These are phyloP conservation scores for Striga hermonthica DNA, from an alignment of 305 asterid genomes.

Conservation along the genomic window DNA sequence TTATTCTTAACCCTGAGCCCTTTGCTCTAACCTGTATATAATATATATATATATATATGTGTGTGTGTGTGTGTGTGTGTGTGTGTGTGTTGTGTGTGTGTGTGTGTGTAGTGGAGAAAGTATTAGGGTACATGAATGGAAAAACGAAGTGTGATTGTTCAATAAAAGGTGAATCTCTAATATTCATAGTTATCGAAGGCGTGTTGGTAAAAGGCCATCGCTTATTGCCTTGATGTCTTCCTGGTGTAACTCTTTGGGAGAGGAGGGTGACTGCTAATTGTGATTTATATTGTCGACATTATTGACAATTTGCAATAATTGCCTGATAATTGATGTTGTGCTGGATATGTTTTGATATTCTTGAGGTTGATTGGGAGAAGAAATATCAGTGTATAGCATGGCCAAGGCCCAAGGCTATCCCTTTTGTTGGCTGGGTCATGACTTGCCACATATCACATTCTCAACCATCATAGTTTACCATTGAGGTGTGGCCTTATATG, in stretches of 20 bases:
- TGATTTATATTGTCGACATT: not conserved
- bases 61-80: too few species aligned
- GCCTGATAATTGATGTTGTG: not conserved
- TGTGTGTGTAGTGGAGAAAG: too few species aligned
- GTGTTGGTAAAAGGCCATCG: not conserved
- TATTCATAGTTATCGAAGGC: not conserved
- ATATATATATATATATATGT: too few species aligned
- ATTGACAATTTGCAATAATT: not conserved
- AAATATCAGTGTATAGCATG: not conserved
- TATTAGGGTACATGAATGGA: too few species aligned
- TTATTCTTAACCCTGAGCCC: too few species aligned
- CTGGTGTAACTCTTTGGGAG: not conserved
- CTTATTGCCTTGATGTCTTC: not conserved
- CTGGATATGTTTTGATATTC: not conserved
- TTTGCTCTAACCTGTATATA: too few species aligned
- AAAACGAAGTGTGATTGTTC: not conserved
- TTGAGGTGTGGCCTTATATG: not conserved
- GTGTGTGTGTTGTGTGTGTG: too few species aligned
- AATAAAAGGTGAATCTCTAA: not conserved
- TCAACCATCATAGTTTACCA: not conserved
- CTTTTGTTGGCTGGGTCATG: not conserved
- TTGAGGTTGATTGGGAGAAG: not conserved
- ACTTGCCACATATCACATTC: not conserved
- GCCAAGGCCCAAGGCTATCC: not conserved
- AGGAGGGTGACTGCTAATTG: not conserved